Base-by-base conservation (phyloP, 2,329 filamentous ascomycete species). In the Diplodia corticola region DNA sequence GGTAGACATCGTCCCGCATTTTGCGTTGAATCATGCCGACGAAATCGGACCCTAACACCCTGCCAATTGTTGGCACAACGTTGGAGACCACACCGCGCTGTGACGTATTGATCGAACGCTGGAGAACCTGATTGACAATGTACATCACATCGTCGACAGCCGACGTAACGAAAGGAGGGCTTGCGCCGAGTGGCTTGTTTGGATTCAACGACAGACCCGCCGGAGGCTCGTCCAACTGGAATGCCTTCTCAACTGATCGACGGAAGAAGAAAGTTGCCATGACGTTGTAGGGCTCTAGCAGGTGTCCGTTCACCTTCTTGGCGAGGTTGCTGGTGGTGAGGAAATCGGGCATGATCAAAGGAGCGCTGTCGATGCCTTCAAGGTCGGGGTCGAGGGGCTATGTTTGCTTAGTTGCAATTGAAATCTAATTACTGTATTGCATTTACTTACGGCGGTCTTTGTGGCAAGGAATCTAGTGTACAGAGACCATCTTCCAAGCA, bases 61-160 rank as follows among this genome's bases (percentile, higher is more conserved):
- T 87, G 20, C 90, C 87, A 5, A 98, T 83, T 0, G 89, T 90
- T 2, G 93, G 90, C 28, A 97, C 80, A 6, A 96, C 91, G 66
- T 87, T 91, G 49, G 87, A 87, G 24, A 96, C 86, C 3, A 97
- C 88, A 20, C 89, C 85, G 70, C 89, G 84, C 75, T 97, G 93
- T 2, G 91, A 92, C 0, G 96, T 98, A 0, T 91, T 90, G 24
- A 98, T 83, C 0, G 92, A 91, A 70, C 94, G 89, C 69, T 96
- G 90, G 7, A 98, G 84, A 37, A 98, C 91, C 60, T 94, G 90
- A 75, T 96, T 96, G 75, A 97, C 91, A 72, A 99, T 97, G 79
- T 98, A 99, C 94, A 99, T 98, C 74, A 98, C 93, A 80, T 97
- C 95, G 80, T 99, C 95, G 9, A 99, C 93, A 0, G 94, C 93